Conservation (phyloP, 2,329 filamentous ascomycete species). For the Tolypocladium pustulatum region DNA sequence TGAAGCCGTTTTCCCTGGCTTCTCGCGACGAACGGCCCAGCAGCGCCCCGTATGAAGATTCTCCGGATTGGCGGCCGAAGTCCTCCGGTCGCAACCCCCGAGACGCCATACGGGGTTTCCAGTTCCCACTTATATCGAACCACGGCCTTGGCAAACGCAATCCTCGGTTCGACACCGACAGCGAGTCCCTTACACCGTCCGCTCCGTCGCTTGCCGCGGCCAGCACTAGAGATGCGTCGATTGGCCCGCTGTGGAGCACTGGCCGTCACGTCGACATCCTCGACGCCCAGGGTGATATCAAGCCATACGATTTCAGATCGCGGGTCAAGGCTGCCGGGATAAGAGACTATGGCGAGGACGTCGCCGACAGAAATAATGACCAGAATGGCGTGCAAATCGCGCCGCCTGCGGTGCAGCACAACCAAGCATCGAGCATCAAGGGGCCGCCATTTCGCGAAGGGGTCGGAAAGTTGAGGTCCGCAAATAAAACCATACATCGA, state of each 20-base stretch:
- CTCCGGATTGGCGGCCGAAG: conserved; percentile 4
- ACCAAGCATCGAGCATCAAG: conserved; percentile 13
- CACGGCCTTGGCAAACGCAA: not conserved
- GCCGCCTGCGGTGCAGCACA: conserved; percentile 17
- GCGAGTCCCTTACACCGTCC: not conserved
- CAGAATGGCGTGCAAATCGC: conserved; percentile 22
- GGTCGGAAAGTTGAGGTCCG: not conserved
- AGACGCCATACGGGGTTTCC: not conserved
- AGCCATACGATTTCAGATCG: conserved; percentile 34
- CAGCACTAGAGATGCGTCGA: not conserved
- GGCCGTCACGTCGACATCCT: conserved; percentile 37
- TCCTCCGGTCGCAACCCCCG: not conserved
- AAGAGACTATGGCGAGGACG: conserved; percentile 52
- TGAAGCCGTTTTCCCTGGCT: not conserved
- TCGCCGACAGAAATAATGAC: conserved; percentile 49
- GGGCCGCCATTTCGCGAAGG: not conserved
- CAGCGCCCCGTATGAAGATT: not conserved
- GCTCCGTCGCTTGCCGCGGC: not conserved
- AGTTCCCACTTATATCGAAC: not conserved
- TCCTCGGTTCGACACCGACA: not conserved
- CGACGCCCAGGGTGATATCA: conserved; percentile 45
- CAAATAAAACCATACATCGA: not conserved
- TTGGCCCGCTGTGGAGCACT: not conserved
- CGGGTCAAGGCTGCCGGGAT: conserved; percentile 39
- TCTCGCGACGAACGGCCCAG: not conserved